phyloP scores from a whole-genome alignment of 495 filamentous ascomycete species.

The Pseudevernia furfuracea region DNA sequence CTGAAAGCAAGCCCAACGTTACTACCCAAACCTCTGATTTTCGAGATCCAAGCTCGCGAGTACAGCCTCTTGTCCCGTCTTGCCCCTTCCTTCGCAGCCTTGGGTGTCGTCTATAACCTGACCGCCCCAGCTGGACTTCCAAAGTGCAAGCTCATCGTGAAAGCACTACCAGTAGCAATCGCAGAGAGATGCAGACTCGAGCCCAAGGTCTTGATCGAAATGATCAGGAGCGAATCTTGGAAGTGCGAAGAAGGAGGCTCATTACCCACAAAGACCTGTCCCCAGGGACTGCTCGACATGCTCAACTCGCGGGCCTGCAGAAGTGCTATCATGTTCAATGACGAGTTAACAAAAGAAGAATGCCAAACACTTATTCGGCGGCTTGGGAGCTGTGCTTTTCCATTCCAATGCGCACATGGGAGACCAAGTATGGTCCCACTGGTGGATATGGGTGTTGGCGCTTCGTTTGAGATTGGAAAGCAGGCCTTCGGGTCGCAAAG shows the following conservation, averaged over 20 bases:
- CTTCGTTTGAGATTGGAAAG: not conserved
- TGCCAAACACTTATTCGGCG: constrained; percentile 55
- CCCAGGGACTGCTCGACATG: constrained; percentile 72
- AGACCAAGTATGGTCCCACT: constrained; percentile 70
- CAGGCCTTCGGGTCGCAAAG: not conserved
- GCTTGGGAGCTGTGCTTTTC: constrained; percentile 66
- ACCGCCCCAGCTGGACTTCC: constrained; percentile 1
- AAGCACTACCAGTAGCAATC: constrained; percentile 60
- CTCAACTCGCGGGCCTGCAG: constrained; percentile 86
- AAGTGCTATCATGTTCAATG: constrained; percentile 96
- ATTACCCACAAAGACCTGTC: constrained; percentile 27
- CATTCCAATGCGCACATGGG: constrained; percentile 90
- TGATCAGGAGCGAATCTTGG: constrained; percentile 73
- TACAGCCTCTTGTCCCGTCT: constrained; percentile 46
- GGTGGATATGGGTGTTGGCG: constrained; percentile 44
- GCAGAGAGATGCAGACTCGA: constrained; percentile 67
- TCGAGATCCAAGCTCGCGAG: constrained; percentile 56
- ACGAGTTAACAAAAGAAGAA: constrained; percentile 55
- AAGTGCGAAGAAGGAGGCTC: constrained; percentile 20
- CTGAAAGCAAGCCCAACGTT: constrained; percentile 32
- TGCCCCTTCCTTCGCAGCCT: constrained; percentile 49
- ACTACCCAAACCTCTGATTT: constrained; percentile 48
- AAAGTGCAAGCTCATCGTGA: constrained; percentile 39
- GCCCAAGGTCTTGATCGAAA: constrained; percentile 56
- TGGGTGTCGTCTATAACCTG: constrained; percentile 60